These are phyloP conservation scores for Amanita jacksonii DNA, from an alignment of 768 basidiomycete species.

Conservation along the genomic window DNA sequence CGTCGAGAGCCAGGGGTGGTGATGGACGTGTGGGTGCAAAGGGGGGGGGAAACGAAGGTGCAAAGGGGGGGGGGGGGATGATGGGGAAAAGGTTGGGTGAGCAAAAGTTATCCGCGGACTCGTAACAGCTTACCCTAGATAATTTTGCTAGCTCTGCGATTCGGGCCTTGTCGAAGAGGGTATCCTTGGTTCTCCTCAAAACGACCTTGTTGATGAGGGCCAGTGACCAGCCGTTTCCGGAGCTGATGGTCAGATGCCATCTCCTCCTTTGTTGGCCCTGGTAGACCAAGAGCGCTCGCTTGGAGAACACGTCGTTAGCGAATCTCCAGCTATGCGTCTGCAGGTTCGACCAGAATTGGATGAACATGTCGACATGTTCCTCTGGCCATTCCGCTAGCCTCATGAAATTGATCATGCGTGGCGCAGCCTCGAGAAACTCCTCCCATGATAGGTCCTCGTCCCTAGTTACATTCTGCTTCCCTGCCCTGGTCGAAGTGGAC, in stretches of 20 bases:
- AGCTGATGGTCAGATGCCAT: background rate
- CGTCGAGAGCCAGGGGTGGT: no score
- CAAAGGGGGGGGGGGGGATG: no score
- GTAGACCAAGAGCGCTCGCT: background rate
- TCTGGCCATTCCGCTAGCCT: background rate
- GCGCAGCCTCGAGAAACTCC: background rate
- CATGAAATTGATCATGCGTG: background rate
- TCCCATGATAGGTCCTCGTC: background rate
- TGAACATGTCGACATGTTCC: background rate
- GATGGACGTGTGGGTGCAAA: no score
- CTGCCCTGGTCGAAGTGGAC: background rate
- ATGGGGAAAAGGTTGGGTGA: no score
- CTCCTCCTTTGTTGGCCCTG: background rate
- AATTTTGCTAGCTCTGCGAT: no score
- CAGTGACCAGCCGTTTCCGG: background rate
- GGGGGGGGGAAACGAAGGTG: no score
- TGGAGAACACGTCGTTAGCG: background rate
- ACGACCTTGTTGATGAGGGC: background rate
- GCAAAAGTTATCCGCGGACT: no score
- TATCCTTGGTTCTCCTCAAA: background rate
- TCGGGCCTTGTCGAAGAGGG: no score
- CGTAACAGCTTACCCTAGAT: no score
- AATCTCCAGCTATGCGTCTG: background rate
- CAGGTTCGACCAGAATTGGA: background rate
- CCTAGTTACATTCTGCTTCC: background rate